Conservation (phyloP, 1,139 yeast genomes). For the Yamadazyma taylorii region DNA sequence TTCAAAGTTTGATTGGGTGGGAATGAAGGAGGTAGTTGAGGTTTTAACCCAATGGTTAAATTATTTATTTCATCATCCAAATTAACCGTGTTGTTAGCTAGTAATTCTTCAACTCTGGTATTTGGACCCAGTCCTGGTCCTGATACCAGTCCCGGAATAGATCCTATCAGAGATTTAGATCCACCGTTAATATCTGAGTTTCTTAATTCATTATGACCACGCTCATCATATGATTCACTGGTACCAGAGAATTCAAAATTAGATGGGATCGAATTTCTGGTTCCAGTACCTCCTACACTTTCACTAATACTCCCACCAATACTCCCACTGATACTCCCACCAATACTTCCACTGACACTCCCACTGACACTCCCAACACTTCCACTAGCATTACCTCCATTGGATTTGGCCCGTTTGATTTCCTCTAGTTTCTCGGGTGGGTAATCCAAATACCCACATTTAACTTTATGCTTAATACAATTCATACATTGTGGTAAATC, state of each 20-base stretch:
- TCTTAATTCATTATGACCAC: too few species aligned
- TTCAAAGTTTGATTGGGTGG: slow-evolving; percentile 15
- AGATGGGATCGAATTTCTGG: too few species aligned
- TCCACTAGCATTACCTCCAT: background rate
- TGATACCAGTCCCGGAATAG: too few species aligned
- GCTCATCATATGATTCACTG: too few species aligned
- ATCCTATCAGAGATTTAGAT: too few species aligned
- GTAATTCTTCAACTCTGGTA: too few species aligned
- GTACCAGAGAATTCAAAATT: too few species aligned
- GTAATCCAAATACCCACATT: slow-evolving; percentile 42
- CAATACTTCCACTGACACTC: background rate
- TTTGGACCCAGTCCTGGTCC: too few species aligned
- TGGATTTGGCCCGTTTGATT: slow-evolving; percentile 15
- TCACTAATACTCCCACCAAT: too few species aligned
- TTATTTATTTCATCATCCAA: slow-evolving; percentile 17
- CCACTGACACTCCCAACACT: background rate
- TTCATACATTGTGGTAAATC: slow-evolving; percentile 43
- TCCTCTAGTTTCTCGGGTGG: slow-evolving; percentile 35
- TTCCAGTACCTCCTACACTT: too few species aligned
- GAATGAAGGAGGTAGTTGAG: slow-evolving; percentile 5
- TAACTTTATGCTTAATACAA: slow-evolving; percentile 42
- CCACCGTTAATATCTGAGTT: too few species aligned
- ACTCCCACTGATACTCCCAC: background rate
- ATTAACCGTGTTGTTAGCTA: background rate
- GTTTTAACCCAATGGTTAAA: slow-evolving; percentile 14